phyloP scores from a whole-genome alignment of 495 filamentous ascomycete genomes.

The Penicillium salamii region DNA sequence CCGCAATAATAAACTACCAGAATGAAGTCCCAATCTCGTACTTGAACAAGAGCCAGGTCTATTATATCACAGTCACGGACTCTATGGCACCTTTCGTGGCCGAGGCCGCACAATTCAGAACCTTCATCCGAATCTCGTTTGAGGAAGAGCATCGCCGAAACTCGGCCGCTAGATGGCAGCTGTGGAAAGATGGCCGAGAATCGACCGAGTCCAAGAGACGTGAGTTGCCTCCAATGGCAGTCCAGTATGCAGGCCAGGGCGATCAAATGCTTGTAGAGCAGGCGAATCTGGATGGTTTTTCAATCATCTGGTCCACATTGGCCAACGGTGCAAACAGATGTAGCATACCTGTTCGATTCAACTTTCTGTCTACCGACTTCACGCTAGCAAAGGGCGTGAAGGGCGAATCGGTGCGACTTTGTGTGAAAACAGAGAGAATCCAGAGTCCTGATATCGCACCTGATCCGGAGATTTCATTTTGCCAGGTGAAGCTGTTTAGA shows the following conservation, averaged over 20 bases:
- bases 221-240: neutral
- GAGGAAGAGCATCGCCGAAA: neutral
- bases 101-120: neutral
- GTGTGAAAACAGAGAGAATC: neutral
- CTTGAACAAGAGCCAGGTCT: conserved; percentile 1
- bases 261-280: neutral
- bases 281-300: neutral
- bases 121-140: neutral
- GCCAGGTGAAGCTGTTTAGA: neutral
- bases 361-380: neutral
- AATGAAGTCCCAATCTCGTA: neutral
- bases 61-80: neutral
- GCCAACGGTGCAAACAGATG: neutral
- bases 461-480: neutral
- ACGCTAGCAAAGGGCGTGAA: neutral
- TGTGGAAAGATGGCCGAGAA: neutral
- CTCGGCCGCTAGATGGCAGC: neutral
- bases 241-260: neutral
- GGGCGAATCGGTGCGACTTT: neutral
- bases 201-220: neutral
- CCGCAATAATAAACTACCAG: neutral
- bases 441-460: neutral
- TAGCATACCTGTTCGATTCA: neutral
- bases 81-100: neutral
- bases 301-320: neutral